phyloP scores from a whole-genome alignment of 306 rosid species.

The Parietaria judaica region DNA sequence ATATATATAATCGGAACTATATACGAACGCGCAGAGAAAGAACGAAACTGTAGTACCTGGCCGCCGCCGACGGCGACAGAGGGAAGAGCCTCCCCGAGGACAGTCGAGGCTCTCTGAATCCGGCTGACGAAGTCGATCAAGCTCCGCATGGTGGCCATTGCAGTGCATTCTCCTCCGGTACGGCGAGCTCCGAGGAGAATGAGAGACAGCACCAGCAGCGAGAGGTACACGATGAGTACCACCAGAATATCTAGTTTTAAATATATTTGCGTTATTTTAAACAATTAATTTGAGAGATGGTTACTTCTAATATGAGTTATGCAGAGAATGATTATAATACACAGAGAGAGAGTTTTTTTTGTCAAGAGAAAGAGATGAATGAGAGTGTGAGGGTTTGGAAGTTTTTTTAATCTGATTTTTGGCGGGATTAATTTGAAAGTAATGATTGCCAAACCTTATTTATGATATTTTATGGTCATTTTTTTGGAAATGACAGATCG shows the following conservation, averaged over 20 bases:
- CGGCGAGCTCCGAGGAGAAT: neutral
- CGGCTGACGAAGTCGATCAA: slow-evolving; percentile 33
- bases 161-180: neutral
- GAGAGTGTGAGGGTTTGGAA: slow-evolving; percentile 7
- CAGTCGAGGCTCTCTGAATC: slow-evolving; percentile 31
- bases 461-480: too few species aligned
- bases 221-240: slow-evolving; percentile 11
- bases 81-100: slow-evolving; percentile 42
- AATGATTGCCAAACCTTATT: neutral
- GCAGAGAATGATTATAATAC: too few species aligned
- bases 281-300: neutral
- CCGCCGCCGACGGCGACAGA: slow-evolving; percentile 34
- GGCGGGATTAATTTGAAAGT: slow-evolving; percentile 4
- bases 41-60: slow-evolving; percentile 7
- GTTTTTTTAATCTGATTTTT: slow-evolving; percentile 11
- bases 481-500: too few species aligned
- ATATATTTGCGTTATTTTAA: too few species aligned
- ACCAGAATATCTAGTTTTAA: slow-evolving; percentile 15
- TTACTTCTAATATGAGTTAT: neutral
- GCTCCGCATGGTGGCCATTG: slow-evolving; percentile 30
- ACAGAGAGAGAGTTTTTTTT: neutral
- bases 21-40: neutral
- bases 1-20: neutral
- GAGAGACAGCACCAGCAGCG: slow-evolving; percentile 1
- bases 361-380: neutral